phyloP scores from a whole-genome alignment of 257 asterid species.

The Salvia rosmarinus region DNA sequence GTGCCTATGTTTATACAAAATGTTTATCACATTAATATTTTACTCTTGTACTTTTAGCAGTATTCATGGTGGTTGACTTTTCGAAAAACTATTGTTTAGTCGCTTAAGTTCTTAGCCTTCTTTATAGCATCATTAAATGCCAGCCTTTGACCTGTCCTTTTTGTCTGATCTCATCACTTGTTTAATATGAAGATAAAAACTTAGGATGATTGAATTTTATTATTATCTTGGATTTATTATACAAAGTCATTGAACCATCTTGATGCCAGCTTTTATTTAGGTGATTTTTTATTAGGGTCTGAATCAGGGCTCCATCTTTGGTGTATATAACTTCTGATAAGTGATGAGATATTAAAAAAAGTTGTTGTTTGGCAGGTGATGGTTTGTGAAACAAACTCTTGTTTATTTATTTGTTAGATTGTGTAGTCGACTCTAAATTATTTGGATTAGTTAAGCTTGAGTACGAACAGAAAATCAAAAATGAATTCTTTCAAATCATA shows the following conservation, averaged over 20 bases:
- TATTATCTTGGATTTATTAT: constrained; percentile 23
- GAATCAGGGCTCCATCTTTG: not conserved
- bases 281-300: not conserved
- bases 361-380: constrained; percentile 36
- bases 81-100: constrained; percentile 17
- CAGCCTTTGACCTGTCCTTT: constrained; percentile 47
- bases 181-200: not conserved
- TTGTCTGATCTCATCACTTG: constrained; percentile 37
- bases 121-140: constrained; percentile 39
- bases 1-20: constrained; percentile 27
- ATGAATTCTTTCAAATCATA: not conserved
- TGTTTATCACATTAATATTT: constrained; percentile 32
- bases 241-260: constrained; percentile 42
- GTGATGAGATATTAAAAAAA: constrained; percentile 3
- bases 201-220: constrained; percentile 32
- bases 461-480: not conserved
- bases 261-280: constrained; percentile 34
- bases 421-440: constrained; percentile 34
- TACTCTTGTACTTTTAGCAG: constrained; percentile 22
- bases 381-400: constrained; percentile 27
- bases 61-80: constrained; percentile 42
- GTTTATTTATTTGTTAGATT: constrained; percentile 30
- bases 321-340: not conserved
- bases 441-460: constrained; percentile 19
- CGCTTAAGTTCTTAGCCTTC: constrained; percentile 34